A percentile compares a stretch with the other conserved stretches of the same genome.
These are phyloP conservation scores for Oehlia diaphana DNA, from an alignment of 192 early-diverging fungal genomes.

Conservation along the genomic window DNA sequence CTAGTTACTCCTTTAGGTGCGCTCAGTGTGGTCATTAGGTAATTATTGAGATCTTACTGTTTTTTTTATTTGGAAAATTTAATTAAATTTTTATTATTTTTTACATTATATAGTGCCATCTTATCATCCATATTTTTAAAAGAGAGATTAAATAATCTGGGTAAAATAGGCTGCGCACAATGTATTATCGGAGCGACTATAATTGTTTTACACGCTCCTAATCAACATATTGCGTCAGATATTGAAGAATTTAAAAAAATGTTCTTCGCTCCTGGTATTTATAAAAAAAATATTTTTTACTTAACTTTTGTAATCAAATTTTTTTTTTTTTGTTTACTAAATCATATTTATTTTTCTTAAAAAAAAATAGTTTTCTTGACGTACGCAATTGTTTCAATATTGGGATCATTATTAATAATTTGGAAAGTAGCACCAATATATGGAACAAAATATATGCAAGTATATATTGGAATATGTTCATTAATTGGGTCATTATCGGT, in stretches of 20 bases:
- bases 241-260: constrained; percentile 77
- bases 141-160: constrained; percentile 63
- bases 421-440: constrained; percentile 59
- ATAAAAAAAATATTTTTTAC: not conserved
- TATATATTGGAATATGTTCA: constrained; percentile 52
- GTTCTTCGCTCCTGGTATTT: constrained; percentile 58
- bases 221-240: constrained; percentile 65
- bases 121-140: constrained; percentile 63
- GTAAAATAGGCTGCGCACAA: constrained; percentile 64
- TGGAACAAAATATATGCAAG: constrained; percentile 57
- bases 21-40: constrained; percentile 83
- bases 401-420: constrained; percentile 43
- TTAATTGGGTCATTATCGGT: constrained; percentile 68
- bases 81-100: not conserved
- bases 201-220: constrained; percentile 52
- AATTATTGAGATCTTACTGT: not conserved
- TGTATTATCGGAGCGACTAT: constrained; percentile 66
- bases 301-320: not conserved
- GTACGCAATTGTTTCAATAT: constrained; percentile 50
- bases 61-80: not conserved
- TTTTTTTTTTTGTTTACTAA: not conserved
- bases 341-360: not conserved
- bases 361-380: constrained; percentile 43
- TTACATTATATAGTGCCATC: constrained; percentile 46
- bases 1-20: constrained; percentile 95